These are phyloP conservation scores for Lactarius quietus DNA, from an alignment of 768 basidiomycete species.

Conservation along the genomic window DNA sequence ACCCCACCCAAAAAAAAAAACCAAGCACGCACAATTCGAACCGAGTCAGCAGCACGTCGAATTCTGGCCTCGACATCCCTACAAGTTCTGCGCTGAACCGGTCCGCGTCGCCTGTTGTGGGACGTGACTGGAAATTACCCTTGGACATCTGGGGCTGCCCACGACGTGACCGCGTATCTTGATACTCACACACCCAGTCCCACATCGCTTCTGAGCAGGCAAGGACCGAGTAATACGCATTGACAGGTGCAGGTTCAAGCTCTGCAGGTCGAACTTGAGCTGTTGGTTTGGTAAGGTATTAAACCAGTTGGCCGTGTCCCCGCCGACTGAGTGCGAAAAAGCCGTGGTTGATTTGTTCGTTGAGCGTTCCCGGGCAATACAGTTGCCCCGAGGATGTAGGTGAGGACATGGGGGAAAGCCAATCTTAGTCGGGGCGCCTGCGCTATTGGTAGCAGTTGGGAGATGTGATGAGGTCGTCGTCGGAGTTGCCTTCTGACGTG, in stretches of 20 bases:
- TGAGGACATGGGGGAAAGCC: constrained; percentile 6
- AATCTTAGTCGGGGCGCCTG: background rate
- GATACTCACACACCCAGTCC: constrained; percentile 63
- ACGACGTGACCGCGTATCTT: constrained; percentile 30
- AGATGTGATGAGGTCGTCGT: constrained; percentile 2
- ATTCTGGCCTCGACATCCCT: constrained; percentile 56
- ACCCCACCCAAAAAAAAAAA: constrained; percentile 9
- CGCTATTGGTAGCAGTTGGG: background rate
- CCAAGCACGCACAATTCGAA: constrained; percentile 56
- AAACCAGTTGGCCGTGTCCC: constrained; percentile 6
- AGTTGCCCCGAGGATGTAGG: background rate
- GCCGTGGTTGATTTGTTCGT: background rate
- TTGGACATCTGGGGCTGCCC: constrained; percentile 6
- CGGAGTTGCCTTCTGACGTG: constrained; percentile 15
- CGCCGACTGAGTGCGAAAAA: background rate
- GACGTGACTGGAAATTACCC: constrained; percentile 7
- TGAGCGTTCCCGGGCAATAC: background rate
- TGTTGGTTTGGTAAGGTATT: constrained; percentile 51
- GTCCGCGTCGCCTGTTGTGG: background rate
- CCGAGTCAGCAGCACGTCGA: constrained; percentile 51
- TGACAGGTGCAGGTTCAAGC: constrained; percentile 61
- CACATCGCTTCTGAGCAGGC: constrained; percentile 76
- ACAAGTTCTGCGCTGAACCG: constrained; percentile 35
- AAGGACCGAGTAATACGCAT: constrained; percentile 56
- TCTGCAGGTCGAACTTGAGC: constrained; percentile 53